phyloP scores from a whole-genome alignment of 805 yeast genomes.

The Kazachstania kunashirensis region DNA sequence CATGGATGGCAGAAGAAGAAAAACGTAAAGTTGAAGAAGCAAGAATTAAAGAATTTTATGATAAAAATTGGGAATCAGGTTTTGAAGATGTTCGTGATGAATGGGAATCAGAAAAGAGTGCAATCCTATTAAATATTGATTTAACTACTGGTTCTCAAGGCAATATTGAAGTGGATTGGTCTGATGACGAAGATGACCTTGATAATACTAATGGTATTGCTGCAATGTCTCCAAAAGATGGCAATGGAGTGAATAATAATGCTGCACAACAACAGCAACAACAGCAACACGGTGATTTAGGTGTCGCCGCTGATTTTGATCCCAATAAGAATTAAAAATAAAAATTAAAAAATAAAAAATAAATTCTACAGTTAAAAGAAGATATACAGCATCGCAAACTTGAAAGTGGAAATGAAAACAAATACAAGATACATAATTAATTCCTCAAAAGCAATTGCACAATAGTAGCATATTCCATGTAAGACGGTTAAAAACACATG shows the following conservation, averaged over 20 bases:
- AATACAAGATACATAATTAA: no score
- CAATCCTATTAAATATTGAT: conserved; percentile 72
- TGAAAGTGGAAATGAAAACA: no score
- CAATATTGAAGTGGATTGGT: conserved; percentile 48
- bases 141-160: conserved; percentile 24
- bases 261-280: no score
- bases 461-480: no score
- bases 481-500: no score
- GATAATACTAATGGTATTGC: neutral
- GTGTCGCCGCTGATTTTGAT: conserved; percentile 22
- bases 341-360: no score
- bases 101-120: conserved; percentile 65
- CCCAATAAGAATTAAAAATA: conserved; percentile 15
- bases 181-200: conserved; percentile 37
- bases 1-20: conserved; percentile 81
- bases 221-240: no score
- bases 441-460: no score
- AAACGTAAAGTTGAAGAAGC: conserved; percentile 52
- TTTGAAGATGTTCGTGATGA: conserved; percentile 63
- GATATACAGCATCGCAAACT: no score
- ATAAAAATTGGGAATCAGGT: conserved; percentile 66
- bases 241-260: no score
- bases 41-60: conserved; percentile 53
- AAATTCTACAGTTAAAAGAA: no score
- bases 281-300: no score